Evolutionary conservation across 352 stramenopile genomes (phyloP).

Genomic region (Globisporangium camurandrum): DNA sequence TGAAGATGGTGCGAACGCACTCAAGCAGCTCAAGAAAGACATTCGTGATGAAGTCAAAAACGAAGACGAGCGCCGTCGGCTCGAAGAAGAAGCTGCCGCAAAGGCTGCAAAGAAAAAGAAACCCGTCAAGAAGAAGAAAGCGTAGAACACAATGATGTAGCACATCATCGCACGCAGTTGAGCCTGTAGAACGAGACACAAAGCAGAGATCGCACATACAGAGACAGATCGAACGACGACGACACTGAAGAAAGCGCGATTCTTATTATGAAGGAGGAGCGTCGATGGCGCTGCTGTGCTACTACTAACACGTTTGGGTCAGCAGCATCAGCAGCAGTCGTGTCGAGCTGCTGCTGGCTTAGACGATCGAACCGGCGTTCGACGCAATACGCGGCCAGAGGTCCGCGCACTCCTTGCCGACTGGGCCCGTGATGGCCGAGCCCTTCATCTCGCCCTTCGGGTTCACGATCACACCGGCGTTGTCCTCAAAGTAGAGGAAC

Average conservation of each 20-base stretch:
- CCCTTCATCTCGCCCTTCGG: slow-evolving; percentile 99
- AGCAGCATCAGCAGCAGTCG: background rate
- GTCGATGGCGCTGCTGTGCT: background rate
- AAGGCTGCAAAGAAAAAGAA: slow-evolving; percentile 80
- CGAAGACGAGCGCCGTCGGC: slow-evolving; percentile 64
- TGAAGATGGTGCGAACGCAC: slow-evolving; percentile 41
- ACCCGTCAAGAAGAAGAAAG: slow-evolving; percentile 57
- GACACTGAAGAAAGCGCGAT: slow-evolving; percentile 22
- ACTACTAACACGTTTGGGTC: background rate
- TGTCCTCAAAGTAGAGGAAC: slow-evolving; percentile 99
- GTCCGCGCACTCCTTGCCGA: slow-evolving; percentile 99
- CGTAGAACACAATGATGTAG: background rate
- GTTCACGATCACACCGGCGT: slow-evolving; percentile 99
- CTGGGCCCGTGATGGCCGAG: slow-evolving; percentile 98
- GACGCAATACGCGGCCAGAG: slow-evolving; percentile 99
- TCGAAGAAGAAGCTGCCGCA: slow-evolving; percentile 57
- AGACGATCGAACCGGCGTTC: slow-evolving; percentile 99
- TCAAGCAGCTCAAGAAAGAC: slow-evolving; percentile 82
- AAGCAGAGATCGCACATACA: background rate
- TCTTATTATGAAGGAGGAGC: slow-evolving; percentile 17
- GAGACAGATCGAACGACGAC: background rate
- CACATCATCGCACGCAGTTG: background rate
- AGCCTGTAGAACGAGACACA: background rate
- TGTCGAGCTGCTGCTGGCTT: slow-evolving; percentile 37
- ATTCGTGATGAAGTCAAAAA: slow-evolving; percentile 70